Conservation (phyloP, 768 basidiomycete genomes). For the Amanita muscaria region DNA sequence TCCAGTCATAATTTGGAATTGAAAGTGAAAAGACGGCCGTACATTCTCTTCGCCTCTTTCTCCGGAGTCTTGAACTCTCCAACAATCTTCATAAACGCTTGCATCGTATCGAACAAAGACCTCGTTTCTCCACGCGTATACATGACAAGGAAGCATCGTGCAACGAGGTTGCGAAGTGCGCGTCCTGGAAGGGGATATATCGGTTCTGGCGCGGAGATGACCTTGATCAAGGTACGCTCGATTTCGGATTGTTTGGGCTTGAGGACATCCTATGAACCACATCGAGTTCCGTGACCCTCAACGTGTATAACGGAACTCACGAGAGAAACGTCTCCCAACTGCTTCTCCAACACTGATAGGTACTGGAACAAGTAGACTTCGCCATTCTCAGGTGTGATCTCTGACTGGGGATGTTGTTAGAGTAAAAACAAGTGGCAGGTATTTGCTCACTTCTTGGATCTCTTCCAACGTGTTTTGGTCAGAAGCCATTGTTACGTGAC, state of each 20-base stretch:
- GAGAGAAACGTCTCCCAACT: constrained; percentile 35
- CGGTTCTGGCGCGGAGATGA: constrained; percentile 52
- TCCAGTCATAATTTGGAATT: neutral
- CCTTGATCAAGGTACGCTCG: constrained; percentile 56
- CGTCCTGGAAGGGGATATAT: constrained; percentile 87
- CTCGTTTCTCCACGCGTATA: constrained; percentile 78
- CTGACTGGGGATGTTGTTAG: constrained; percentile 50
- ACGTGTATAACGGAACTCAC: constrained; percentile 32
- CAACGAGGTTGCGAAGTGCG: constrained; percentile 69
- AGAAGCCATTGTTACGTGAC: no score
- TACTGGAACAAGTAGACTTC: constrained; percentile 83
- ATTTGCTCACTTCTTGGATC: constrained; percentile 2
- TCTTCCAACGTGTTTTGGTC: constrained; percentile 3
- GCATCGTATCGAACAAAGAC: constrained; percentile 80
- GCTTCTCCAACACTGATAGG: constrained; percentile 60
- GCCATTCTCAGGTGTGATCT: constrained; percentile 63
- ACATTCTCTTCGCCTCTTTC: constrained; percentile 62
- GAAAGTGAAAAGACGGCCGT: no score
- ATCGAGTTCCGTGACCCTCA: no score
- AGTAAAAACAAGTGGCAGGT: neutral
- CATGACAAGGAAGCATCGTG: constrained; percentile 64
- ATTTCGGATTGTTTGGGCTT: constrained; percentile 55
- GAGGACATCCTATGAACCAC: constrained; percentile 45
- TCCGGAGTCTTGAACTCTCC: constrained; percentile 61
- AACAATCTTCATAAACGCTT: constrained; percentile 65